Conservation (phyloP, 1,284 basidiomycete species). For the Cryptococcus sp. region DNA sequence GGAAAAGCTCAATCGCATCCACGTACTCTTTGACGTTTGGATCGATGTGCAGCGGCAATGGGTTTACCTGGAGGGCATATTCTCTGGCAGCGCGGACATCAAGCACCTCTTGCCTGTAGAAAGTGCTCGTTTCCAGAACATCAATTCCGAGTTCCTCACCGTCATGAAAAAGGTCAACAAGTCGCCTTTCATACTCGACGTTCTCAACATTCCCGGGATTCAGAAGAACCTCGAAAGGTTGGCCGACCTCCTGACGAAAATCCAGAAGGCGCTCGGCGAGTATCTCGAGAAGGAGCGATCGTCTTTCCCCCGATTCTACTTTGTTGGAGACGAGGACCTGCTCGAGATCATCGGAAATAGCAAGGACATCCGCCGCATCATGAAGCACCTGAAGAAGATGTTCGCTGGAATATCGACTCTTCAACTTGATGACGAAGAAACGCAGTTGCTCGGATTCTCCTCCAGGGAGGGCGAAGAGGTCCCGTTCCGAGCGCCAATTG, state of each 20-base stretch:
- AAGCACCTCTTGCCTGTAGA: slow-evolving; percentile 98
- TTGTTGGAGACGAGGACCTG: slow-evolving; percentile 98
- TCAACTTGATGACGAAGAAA: slow-evolving; percentile 82
- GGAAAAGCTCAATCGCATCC: slow-evolving; percentile 90
- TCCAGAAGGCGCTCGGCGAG: slow-evolving; percentile 98
- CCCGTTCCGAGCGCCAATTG: slow-evolving; percentile 75
- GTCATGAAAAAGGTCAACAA: slow-evolving; percentile 99
- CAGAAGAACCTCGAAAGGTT: slow-evolving; percentile 97
- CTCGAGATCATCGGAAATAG: slow-evolving; percentile 99
- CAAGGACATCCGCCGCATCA: slow-evolving; percentile 94
- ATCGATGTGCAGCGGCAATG: slow-evolving; percentile 99
- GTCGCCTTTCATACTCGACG: slow-evolving; percentile 94
- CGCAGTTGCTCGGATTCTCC: slow-evolving; percentile 73
- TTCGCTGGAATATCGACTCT: slow-evolving; percentile 95
- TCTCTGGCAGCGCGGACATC: slow-evolving; percentile 98
- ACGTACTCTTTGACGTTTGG: slow-evolving; percentile 97
- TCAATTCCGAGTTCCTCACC: slow-evolving; percentile 96
- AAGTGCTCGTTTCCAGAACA: slow-evolving; percentile 94
- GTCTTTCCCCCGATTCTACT: slow-evolving; percentile 99
- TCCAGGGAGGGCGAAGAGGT: slow-evolving; percentile 96
- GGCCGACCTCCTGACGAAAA: slow-evolving; percentile 93
- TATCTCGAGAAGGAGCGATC: slow-evolving; percentile 96
- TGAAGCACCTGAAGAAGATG: slow-evolving; percentile 99
- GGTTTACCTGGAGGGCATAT: slow-evolving; percentile 99
- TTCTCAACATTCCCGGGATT: slow-evolving; percentile 92